These are phyloP conservation scores for Populus tremula DNA, from an alignment of 345 rosid species.

Conservation along the genomic window DNA sequence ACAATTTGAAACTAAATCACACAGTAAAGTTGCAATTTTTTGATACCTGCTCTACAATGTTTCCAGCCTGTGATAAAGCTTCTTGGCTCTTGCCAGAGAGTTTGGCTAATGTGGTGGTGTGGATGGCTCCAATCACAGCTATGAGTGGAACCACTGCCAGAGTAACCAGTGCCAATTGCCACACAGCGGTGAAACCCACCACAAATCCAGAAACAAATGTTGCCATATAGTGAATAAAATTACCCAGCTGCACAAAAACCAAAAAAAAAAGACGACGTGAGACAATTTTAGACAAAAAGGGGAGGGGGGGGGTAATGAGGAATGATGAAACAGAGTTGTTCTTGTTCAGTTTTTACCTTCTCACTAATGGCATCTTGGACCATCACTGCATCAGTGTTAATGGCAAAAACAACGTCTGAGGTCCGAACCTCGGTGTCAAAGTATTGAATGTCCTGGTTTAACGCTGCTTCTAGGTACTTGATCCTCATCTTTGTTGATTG, in stretches of 20 bases:
- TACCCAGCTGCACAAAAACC: constrained; percentile 67
- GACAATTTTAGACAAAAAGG: background rate
- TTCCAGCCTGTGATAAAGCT: constrained; percentile 89
- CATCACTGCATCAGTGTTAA: constrained; percentile 90
- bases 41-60: constrained; percentile 83
- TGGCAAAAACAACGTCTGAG: constrained; percentile 84
- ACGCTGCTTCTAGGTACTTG: constrained; percentile 88
- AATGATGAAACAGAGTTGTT: constrained; percentile 1
- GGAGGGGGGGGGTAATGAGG: background rate
- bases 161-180: constrained; percentile 94
- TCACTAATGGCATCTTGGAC: constrained; percentile 99
- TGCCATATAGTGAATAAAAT: constrained; percentile 91
- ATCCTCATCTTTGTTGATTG: constrained; percentile 97
- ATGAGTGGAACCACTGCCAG: constrained; percentile 96
- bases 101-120: constrained; percentile 70
- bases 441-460: constrained; percentile 87
- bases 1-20: background rate
- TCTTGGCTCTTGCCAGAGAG: constrained; percentile 78
- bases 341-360: constrained; percentile 55
- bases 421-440: constrained; percentile 95
- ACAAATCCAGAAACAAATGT: constrained; percentile 93
- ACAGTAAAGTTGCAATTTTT: background rate
- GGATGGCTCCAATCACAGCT: constrained; percentile 86
- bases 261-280: background rate
- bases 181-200: constrained; percentile 96